These are phyloP conservation scores for Durotheca rogersii DNA, from an alignment of 495 filamentous ascomycete genomes.

Conservation along the genomic window DNA sequence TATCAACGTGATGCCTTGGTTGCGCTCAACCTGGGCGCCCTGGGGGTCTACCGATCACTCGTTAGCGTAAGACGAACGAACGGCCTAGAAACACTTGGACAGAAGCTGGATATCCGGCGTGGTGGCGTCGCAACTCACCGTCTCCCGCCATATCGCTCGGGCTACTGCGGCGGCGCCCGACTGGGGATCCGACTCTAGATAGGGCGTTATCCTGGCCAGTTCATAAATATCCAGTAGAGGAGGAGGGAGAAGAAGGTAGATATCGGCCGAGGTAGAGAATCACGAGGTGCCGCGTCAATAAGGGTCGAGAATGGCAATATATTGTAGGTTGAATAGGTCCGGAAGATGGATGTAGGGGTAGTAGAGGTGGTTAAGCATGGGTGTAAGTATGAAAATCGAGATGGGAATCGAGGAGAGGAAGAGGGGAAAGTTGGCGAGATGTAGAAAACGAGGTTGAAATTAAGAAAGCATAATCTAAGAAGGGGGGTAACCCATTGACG, in stretches of 20 bases:
- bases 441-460: slow-evolving; percentile 6
- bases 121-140: slow-evolving; percentile 23
- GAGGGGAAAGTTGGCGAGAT: slow-evolving; percentile 1
- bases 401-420: slow-evolving; percentile 9
- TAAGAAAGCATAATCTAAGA: slow-evolving; percentile 19
- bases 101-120: background rate
- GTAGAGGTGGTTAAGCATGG: slow-evolving; percentile 2
- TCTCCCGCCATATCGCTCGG: slow-evolving; percentile 21
- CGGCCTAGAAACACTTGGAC: background rate
- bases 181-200: slow-evolving; percentile 8
- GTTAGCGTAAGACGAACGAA: slow-evolving; percentile 4
- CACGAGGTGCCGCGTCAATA: background rate
- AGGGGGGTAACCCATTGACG: too few relatives aligned
- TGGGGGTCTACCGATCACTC: slow-evolving; percentile 22
- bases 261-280: background rate
- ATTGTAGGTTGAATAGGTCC: too few relatives aligned
- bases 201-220: slow-evolving; percentile 1
- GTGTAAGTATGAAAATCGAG: slow-evolving; percentile 1
- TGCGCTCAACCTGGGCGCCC: slow-evolving; percentile 35
- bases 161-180: slow-evolving; percentile 10
- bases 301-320: too few relatives aligned
- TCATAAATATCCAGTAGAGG: slow-evolving; percentile 7
- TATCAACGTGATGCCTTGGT: slow-evolving; percentile 57
- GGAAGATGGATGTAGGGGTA: background rate
- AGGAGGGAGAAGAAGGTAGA: background rate